Conservation (phyloP, 2,329 filamentous ascomycete species). For the Uncinocarpus reesii region DNA sequence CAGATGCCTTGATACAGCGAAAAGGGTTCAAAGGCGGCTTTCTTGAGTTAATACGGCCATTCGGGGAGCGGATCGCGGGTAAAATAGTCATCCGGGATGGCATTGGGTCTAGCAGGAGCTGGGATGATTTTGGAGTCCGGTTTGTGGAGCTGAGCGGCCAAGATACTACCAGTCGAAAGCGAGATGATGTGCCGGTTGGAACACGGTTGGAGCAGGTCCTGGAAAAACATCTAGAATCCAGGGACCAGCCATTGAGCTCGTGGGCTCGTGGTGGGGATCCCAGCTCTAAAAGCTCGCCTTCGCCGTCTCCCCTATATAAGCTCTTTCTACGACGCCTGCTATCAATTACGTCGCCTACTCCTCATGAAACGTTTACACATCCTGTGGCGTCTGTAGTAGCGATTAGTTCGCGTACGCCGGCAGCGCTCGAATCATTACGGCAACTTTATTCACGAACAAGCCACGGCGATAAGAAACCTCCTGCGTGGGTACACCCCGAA, state of each 20-base stretch:
- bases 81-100: constrained; percentile 88
- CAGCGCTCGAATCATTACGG: constrained; percentile 77
- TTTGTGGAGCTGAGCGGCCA: constrained; percentile 59
- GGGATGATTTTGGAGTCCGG: constrained; percentile 82
- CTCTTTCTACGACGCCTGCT: constrained; percentile 75
- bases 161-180: neutral
- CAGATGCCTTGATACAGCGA: constrained; percentile 63
- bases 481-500: constrained; percentile 79
- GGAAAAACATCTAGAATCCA: constrained; percentile 64
- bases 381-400: constrained; percentile 91
- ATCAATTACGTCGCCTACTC: constrained; percentile 64
- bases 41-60: constrained; percentile 76
- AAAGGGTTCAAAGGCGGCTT: constrained; percentile 80
- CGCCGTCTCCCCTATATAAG: constrained; percentile 69
- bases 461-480: constrained; percentile 60
- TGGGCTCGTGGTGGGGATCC: constrained; percentile 22
- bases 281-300: constrained; percentile 21
- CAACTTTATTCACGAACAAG: constrained; percentile 78
- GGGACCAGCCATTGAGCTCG: constrained; percentile 45
- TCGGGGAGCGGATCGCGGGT: constrained; percentile 76
- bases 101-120: constrained; percentile 67
- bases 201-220: constrained; percentile 69
- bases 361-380: constrained; percentile 89
- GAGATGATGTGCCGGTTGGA: constrained; percentile 25
- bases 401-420: constrained; percentile 76